Evolutionary conservation across 306 rosid genomes (phyloP).

Genomic region (Begonia fuchsioides): DNA sequence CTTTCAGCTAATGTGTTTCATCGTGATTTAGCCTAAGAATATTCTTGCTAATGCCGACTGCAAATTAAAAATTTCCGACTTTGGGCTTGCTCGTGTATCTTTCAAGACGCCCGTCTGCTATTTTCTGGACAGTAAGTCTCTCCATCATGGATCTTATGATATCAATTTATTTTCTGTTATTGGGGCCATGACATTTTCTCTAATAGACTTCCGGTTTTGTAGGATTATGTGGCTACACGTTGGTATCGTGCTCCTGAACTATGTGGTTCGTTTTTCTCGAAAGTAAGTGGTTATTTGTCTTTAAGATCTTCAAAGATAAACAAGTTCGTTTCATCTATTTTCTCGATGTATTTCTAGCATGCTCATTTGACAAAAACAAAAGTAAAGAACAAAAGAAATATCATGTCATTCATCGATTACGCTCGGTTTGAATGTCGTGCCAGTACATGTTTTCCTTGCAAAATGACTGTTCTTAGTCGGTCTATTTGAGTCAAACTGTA

Average conservation of each 20-base stretch:
- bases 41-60: slow-evolving; percentile 96
- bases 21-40: slow-evolving; percentile 96
- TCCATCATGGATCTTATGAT: slow-evolving; percentile 9
- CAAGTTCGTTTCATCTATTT: too few relatives aligned
- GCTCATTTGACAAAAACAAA: too few relatives aligned
- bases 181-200: not conserved
- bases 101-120: slow-evolving; percentile 97
- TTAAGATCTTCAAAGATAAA: not conserved
- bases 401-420: too few relatives aligned
- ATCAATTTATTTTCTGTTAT: slow-evolving; percentile 5
- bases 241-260: too few relatives aligned
- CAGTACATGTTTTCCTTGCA: too few relatives aligned
- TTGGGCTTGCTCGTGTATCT: slow-evolving; percentile 97
- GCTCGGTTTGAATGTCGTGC: too few relatives aligned
- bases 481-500: too few relatives aligned
- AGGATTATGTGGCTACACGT: slow-evolving; percentile 98
- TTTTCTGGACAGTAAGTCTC: slow-evolving; percentile 92
- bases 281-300: slow-evolving; percentile 41
- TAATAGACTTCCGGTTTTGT: slow-evolving; percentile 15
- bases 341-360: too few relatives aligned
- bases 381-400: too few relatives aligned
- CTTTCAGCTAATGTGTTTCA: slow-evolving; percentile 90
- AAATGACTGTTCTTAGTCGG: too few relatives aligned
- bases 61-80: slow-evolving; percentile 95
- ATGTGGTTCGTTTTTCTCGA: slow-evolving; percentile 95